Base-by-base conservation (phyloP, 805 yeast genomes). In the Schwanniomyces sp. region DNA sequence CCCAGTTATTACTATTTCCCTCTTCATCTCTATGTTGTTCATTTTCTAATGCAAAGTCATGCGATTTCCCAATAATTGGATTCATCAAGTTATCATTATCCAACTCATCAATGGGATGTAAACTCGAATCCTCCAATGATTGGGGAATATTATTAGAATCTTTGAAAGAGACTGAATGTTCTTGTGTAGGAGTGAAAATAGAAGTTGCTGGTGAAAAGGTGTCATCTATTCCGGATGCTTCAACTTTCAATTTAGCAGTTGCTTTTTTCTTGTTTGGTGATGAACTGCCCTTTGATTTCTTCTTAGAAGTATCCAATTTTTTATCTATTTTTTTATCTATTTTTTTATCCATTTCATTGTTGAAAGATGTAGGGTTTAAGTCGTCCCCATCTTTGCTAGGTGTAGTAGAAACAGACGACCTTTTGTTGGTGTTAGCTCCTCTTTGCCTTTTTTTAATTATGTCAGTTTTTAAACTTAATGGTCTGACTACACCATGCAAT, bases 401-500 rank as follows among this genome's bases (percentile, higher is more conserved):
- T 30, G 12, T 16, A 54, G 40, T 80, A 76, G 43, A 34, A 7
- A 49, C 38, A 10, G 48, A 27, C 42, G 59, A 56, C 40, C 60
- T 62, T 27, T 57, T 52, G 14, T 45, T 32, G 24, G 48, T 46
- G 41, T 55, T 56, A 17, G 64, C 54, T 6, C 70, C 70, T 44
- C 97, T 76, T 66, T 91, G 96, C 57, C 99, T 79, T 66, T 91
- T 89, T 65, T 91, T 90, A 47, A 92, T 91, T 1, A 91, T 94
- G 63, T 91, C 97, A 0, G 97, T 88, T 62, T 91, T 91, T 58
- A 91, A 73, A 11, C 96, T 86, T 44, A 92, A 72, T 0, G 99
- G 99, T 48, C 98, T 75, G 52, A 89, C 95, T 3, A 90, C 92
- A n/a, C 97, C 98, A 60, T 92, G 98, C 21, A 92, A 73, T 66